Percentiles rank a stretch among this genome's conserved stretches.
phyloP scores from a whole-genome alignment of 2,329 filamentous ascomycete species.

The Graphilbum fragrans region DNA sequence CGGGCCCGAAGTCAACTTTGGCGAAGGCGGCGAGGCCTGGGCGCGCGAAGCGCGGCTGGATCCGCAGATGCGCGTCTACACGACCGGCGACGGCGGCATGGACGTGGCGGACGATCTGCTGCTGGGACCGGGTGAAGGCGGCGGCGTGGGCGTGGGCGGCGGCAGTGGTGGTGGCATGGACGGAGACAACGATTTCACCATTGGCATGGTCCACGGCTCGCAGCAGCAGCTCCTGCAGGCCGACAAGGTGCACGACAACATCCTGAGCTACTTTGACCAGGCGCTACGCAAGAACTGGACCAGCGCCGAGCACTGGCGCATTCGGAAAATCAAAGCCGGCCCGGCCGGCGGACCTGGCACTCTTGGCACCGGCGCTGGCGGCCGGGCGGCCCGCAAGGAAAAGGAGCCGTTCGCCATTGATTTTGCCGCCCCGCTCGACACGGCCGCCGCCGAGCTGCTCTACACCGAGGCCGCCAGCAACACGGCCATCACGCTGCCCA shows the following conservation, averaged over 20 bases:
- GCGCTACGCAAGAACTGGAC: conserved; percentile 95
- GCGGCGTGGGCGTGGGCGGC: conserved; percentile 40
- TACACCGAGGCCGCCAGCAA: conserved; percentile 75
- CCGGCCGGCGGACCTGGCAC: conserved; percentile 27
- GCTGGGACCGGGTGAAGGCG: conserved; percentile 32
- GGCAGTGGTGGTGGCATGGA: conserved; percentile 48
- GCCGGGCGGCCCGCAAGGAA: conserved; percentile 57
- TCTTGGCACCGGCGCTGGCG: conserved; percentile 3
- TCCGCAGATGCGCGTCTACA: conserved; percentile 73
- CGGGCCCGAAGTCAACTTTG: conserved; percentile 68
- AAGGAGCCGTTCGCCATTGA: conserved; percentile 96
- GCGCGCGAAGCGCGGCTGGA: conserved; percentile 79
- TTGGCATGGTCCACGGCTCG: conserved; percentile 62
- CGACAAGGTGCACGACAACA: conserved; percentile 75
- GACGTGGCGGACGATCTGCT: conserved; percentile 39
- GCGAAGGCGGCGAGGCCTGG: conserved; percentile 93
- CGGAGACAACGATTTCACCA: conserved; percentile 58
- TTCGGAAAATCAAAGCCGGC: conserved; percentile 76
- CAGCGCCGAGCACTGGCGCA: conserved; percentile 97
- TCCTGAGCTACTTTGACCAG: conserved; percentile 96
- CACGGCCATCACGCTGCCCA: conserved; percentile 71
- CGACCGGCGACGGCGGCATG: conserved; percentile 43
- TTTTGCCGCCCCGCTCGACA: conserved; percentile 65
- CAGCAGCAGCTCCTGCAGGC: conserved; percentile 44
- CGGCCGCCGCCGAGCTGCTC: conserved; percentile 59